Conservation (phyloP, 139 green algal species). For the Microglena sp. region DNA sequence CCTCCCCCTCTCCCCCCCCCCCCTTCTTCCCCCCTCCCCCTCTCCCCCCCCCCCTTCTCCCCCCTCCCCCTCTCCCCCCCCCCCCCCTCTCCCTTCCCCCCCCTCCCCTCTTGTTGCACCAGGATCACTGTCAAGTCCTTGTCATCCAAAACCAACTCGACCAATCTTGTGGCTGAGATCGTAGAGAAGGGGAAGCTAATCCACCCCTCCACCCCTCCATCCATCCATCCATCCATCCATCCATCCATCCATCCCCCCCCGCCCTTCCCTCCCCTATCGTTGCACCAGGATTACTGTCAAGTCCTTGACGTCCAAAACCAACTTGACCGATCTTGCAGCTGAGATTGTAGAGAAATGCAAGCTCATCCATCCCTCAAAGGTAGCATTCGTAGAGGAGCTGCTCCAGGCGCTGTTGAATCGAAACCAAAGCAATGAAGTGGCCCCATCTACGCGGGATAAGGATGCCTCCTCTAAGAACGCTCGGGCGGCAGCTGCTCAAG, state of each 20-base stretch:
- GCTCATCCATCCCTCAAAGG: conserved; percentile 65
- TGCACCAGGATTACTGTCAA: conserved; percentile 52
- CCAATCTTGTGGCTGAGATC: conserved; percentile 49
- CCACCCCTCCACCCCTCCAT: conserved; percentile 54
- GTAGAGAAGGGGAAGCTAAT: conserved; percentile 73
- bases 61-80: too few relatives aligned
- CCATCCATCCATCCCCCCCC: too few relatives aligned
- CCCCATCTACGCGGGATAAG: too few relatives aligned
- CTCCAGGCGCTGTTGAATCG: conserved; percentile 37
- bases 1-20: too few relatives aligned
- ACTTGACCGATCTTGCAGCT: conserved; percentile 45
- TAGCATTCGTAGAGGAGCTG: conserved; percentile 39
- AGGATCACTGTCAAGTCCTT: conserved; percentile 58
- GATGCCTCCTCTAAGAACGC: too few relatives aligned
- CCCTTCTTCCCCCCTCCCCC: too few relatives aligned
- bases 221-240: too few relatives aligned
- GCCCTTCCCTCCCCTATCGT: not conserved
- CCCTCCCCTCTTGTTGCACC: too few relatives aligned
- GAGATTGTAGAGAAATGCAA: conserved; percentile 70
- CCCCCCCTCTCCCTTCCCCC: too few relatives aligned
- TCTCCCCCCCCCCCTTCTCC: too few relatives aligned
- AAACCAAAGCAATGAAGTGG: too few relatives aligned
- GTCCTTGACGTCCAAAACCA: conserved; percentile 33
- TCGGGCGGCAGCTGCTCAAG: too few relatives aligned
- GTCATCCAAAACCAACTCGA: conserved; percentile 38